Evolutionary conservation across 1,284 basidiomycete species (phyloP), one percentile per base, ranked within the genome.

Genomic region (Cystobasidium slooffiae): DNA sequence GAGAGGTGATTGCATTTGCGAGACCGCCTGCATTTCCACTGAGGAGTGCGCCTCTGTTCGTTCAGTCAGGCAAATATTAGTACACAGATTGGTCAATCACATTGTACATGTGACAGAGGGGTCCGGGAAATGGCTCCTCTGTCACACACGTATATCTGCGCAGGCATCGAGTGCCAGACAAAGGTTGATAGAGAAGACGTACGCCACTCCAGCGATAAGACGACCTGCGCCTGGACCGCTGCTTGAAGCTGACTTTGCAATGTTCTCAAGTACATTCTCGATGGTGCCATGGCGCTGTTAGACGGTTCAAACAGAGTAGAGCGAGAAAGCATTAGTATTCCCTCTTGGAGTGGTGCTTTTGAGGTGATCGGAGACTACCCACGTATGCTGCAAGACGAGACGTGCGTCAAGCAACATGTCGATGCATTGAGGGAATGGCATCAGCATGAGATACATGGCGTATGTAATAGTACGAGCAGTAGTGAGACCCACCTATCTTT

Each of bases 271-370:
- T 20, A 75, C 20, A 22, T 56, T 56, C 55, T 78, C 78, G 70
- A 80, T 79, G 68, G 78, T 79, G n/a, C 79, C 79, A 75, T 80
- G 78, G 44, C 76, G 61, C 61, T 63, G 61, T 63, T 16, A n/a
- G 56, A 31, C 31, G 24, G 20, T 56, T 14, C 51, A 53, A 18
- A 53, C 24, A 24, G 9, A 37, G 22, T 6, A 22, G 55, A 22
- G 22, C 5, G 55, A 6, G 22, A 37, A 8, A 56, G 55, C 39
- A 24, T 37, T 20, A 53, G 14, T n/a, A 53, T 22, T 16, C 56
- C n/a, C n/a, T 31, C 9, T 8, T 6, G 10, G 1, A 39, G 16
- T 22, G 53, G 10, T 56, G 24, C 44, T 4, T 8, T 18, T 14
- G 8, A 20, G 20, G 10, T 49, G 61, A 47, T 51, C 20, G 43